phyloP scores from a whole-genome alignment of 2,329 filamentous ascomycete species.

The Fusarium sp. region DNA sequence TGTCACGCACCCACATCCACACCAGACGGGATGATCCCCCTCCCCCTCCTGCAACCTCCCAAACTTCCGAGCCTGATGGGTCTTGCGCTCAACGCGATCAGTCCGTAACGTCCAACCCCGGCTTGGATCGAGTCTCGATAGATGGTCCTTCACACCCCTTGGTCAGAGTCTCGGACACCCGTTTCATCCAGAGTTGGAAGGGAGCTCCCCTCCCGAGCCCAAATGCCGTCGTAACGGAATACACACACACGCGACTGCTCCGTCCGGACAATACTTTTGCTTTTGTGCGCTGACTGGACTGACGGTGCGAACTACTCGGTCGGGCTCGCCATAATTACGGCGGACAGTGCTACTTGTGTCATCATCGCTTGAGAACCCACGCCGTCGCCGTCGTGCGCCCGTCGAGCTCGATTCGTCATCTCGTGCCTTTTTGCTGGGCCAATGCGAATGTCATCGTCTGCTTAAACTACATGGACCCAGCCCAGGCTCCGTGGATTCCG shows the following conservation, averaged over 20 bases:
- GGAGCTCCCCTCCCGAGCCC: conserved; percentile 15
- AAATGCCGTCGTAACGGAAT: conserved; percentile 17
- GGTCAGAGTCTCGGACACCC: conserved; percentile 27
- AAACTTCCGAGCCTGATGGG: conserved; percentile 17
- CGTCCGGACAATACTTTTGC: conserved; percentile 19
- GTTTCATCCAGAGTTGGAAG: conserved; percentile 29
- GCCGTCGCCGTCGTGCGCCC: conserved; percentile 18
- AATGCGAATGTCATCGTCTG: conserved; percentile 20
- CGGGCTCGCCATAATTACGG: not conserved
- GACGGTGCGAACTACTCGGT: conserved; percentile 5
- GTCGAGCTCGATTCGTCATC: conserved; percentile 25
- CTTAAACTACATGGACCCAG: conserved; percentile 23
- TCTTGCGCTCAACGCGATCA: conserved; percentile 21
- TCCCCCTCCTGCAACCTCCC: conserved; percentile 34
- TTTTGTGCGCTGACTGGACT: conserved; percentile 19
- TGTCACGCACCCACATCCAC: conserved; percentile 27
- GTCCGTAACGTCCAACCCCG: conserved; percentile 14
- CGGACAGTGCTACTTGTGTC: not conserved
- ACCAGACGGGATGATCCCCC: conserved; percentile 34
- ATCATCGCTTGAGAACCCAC: conserved; percentile 2
- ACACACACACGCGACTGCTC: conserved; percentile 22
- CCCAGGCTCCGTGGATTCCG: conserved; percentile 30
- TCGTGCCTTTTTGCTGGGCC: conserved; percentile 1
- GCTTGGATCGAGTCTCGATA: conserved; percentile 8
- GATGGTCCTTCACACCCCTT: not conserved